Conservation (phyloP, 208 protist genomes). For the Leishmania martiniquensis region DNA sequence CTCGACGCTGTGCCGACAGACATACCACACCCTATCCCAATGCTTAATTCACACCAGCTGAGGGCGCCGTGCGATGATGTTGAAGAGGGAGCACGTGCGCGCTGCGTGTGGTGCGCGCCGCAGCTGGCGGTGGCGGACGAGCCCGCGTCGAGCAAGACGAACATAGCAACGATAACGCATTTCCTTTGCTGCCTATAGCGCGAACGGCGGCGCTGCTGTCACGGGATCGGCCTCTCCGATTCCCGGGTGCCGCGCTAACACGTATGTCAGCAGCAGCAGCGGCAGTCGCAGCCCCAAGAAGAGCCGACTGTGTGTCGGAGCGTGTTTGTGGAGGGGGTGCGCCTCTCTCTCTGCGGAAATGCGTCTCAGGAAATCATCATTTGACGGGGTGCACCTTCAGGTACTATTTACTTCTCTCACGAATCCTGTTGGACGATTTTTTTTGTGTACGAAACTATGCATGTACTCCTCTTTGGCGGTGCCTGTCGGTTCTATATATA, state of each 20-base stretch:
- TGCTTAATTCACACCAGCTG: slow-evolving; percentile 25
- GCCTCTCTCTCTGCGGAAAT: too few species aligned
- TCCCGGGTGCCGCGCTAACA: not conserved
- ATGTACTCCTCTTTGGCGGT: too few species aligned
- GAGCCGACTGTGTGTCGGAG: too few species aligned
- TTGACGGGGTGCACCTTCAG: too few species aligned
- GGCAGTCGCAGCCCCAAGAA: not conserved
- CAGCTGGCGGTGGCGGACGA: not conserved
- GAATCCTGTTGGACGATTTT: too few species aligned
- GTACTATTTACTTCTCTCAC: too few species aligned
- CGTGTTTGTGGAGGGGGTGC: too few species aligned
- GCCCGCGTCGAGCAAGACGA: not conserved
- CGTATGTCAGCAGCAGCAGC: not conserved
- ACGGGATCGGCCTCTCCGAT: not conserved
- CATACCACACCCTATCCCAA: slow-evolving; percentile 32
- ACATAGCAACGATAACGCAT: not conserved
- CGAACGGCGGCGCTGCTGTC: not conserved
- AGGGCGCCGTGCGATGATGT: not conserved
- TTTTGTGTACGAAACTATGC: too few species aligned
- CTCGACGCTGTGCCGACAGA: slow-evolving; percentile 21
- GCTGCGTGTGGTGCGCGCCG: not conserved
- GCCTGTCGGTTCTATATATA: too few species aligned
- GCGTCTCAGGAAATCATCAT: too few species aligned
- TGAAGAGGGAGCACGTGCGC: not conserved
- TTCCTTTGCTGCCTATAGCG: too few species aligned